phyloP scores from a whole-genome alignment of 768 basidiomycete genomes.

The Boletus pseudopeckii region DNA sequence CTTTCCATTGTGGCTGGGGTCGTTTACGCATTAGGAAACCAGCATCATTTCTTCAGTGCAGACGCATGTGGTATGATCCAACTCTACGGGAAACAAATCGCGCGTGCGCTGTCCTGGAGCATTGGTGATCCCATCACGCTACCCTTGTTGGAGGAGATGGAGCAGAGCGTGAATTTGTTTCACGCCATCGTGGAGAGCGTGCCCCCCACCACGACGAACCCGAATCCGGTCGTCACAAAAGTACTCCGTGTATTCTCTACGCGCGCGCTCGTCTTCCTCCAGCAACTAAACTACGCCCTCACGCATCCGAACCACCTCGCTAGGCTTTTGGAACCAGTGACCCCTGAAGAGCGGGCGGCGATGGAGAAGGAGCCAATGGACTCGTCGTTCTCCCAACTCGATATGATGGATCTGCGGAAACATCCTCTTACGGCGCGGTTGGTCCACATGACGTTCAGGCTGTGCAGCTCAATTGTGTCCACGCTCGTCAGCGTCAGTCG shows the following conservation, averaged over 20 bases:
- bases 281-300: conserved; percentile 86
- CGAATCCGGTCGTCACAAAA: conserved; percentile 50
- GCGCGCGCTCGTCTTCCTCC: conserved; percentile 69
- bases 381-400: conserved; percentile 36
- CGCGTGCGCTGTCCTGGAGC: conserved; percentile 76
- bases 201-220: conserved; percentile 14
- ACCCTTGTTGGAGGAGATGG: conserved; percentile 78
- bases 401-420: conserved; percentile 58
- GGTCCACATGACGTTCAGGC: conserved; percentile 65
- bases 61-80: conserved; percentile 87
- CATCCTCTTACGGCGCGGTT: conserved; percentile 71
- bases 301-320: conserved; percentile 89
- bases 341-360: conserved; percentile 64
- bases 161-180: conserved; percentile 76
- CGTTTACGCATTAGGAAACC: conserved; percentile 56
- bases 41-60: conserved; percentile 75
- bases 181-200: conserved; percentile 61
- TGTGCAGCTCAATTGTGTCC: conserved; percentile 66
- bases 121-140: conserved; percentile 74
- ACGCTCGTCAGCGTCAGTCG: conserved; percentile 68
- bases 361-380: conserved; percentile 58
- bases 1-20: conserved; percentile 75
- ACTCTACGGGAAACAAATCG: conserved; percentile 78
- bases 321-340: conserved; percentile 75
- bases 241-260: conserved; percentile 67